Evolutionary conservation across 1,284 basidiomycete species (phyloP).

Genomic region (Cronartium quercuum): DNA sequence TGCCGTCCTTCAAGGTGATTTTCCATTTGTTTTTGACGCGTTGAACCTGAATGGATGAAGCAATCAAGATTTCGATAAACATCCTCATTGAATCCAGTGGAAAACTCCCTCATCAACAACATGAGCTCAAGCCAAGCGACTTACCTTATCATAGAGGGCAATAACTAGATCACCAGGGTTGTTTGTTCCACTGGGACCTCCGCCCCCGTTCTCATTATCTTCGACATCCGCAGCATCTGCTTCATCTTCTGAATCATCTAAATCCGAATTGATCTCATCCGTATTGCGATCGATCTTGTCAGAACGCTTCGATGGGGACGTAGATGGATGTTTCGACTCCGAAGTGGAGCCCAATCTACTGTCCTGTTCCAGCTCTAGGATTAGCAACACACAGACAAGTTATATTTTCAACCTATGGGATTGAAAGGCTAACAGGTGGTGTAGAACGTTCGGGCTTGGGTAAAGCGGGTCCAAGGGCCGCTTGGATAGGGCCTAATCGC

Average conservation of each 20-base stretch:
- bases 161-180: constrained; percentile 80
- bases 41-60: constrained; percentile 62
- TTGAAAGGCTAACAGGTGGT: constrained; percentile 1
- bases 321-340: constrained; percentile 17
- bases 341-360: constrained; percentile 11
- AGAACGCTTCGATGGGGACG: constrained; percentile 17
- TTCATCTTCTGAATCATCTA: constrained; percentile 72
- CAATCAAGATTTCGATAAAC: background rate
- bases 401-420: background rate
- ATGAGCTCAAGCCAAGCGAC: constrained; percentile 40
- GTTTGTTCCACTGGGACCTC: constrained; percentile 52
- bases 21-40: constrained; percentile 99
- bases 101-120: constrained; percentile 3
- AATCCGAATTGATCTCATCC: constrained; percentile 89
- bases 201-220: constrained; percentile 56
- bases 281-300: constrained; percentile 52
- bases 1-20: constrained; percentile 96
- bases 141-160: constrained; percentile 96
- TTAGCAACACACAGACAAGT: background rate
- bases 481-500: constrained; percentile 33
- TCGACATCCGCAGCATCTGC: constrained; percentile 65
- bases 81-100: constrained; percentile 34
- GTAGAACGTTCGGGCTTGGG: constrained; percentile 23
- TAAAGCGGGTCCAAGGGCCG: constrained; percentile 23
- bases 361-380: background rate